Conservation (phyloP, 176 grass and related monocot species). For the Typha latifolia region DNA sequence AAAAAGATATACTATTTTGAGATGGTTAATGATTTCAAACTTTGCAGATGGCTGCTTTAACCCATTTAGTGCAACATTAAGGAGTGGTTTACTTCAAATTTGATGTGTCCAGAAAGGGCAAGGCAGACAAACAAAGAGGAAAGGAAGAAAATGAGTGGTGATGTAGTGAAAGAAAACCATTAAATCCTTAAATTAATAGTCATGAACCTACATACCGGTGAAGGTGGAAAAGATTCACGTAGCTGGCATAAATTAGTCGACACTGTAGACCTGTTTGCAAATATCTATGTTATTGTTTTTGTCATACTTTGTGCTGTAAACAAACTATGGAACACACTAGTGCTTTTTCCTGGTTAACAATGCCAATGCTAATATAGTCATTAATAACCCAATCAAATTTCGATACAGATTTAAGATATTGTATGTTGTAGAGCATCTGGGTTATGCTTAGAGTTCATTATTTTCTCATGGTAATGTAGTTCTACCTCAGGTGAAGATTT, state of each 20-base stretch:
- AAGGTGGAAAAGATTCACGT: neutral
- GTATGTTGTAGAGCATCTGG: neutral
- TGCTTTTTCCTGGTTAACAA: neutral
- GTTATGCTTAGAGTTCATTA: neutral
- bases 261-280: neutral
- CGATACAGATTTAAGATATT: no score
- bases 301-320: neutral
- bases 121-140: no score
- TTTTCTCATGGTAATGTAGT: neutral
- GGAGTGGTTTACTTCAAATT: no score
- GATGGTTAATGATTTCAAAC: no score
- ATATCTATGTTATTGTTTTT: neutral
- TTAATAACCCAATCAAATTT: neutral
- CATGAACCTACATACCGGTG: neutral
- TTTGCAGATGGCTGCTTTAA: no score
- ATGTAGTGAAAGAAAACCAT: no score
- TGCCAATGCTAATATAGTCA: neutral
- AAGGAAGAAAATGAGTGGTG: no score
- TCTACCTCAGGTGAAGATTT: no score
- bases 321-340: neutral
- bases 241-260: neutral
- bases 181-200: no score
- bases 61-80: no score
- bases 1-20: no score
- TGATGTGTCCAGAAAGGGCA: no score